phyloP scores from a whole-genome alignment of 2,329 filamentous ascomycete species.

The Trichoderma atrobrunneum region DNA sequence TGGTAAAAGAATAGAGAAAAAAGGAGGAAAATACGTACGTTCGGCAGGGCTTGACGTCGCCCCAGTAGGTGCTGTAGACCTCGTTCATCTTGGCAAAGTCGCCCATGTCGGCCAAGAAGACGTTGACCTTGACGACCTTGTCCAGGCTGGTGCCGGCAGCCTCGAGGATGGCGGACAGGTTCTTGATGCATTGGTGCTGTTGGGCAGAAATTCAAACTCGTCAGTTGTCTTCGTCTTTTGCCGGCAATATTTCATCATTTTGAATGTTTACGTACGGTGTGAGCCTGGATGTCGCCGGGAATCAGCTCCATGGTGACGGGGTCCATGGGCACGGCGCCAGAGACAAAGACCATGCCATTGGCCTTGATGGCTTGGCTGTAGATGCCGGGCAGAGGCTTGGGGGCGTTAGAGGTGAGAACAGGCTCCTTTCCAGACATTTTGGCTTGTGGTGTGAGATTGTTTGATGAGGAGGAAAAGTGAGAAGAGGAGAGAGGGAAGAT shows the following conservation, averaged over 20 bases:
- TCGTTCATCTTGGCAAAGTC: slow-evolving; percentile 74
- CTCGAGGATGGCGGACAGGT: slow-evolving; percentile 66
- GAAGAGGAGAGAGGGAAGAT: background rate
- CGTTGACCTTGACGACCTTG: slow-evolving; percentile 69
- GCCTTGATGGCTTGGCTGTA: slow-evolving; percentile 61
- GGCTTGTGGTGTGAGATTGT: background rate
- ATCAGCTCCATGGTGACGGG: slow-evolving; percentile 55
- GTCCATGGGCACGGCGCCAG: slow-evolving; percentile 68
- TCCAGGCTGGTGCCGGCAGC: slow-evolving; percentile 63
- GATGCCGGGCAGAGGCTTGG: slow-evolving; percentile 40
- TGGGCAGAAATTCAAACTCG: background rate
- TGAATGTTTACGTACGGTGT: too few species aligned
- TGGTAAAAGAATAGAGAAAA: background rate
- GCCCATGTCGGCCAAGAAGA: slow-evolving; percentile 71
- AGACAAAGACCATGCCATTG: slow-evolving; percentile 66
- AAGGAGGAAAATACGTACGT: slow-evolving; percentile 33
- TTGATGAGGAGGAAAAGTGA: background rate
- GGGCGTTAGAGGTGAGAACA: slow-evolving; percentile 41
- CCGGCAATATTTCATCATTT: too few species aligned
- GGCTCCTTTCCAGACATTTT: slow-evolving; percentile 36
- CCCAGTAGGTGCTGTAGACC: slow-evolving; percentile 69
- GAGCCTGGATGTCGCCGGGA: slow-evolving; percentile 61
- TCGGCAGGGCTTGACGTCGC: slow-evolving; percentile 44
- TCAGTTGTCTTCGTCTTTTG: background rate
- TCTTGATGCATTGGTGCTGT: slow-evolving; percentile 64